Evolutionary conservation across 2,329 filamentous ascomycete species (phyloP).

Genomic region (Claviceps sp.): DNA sequence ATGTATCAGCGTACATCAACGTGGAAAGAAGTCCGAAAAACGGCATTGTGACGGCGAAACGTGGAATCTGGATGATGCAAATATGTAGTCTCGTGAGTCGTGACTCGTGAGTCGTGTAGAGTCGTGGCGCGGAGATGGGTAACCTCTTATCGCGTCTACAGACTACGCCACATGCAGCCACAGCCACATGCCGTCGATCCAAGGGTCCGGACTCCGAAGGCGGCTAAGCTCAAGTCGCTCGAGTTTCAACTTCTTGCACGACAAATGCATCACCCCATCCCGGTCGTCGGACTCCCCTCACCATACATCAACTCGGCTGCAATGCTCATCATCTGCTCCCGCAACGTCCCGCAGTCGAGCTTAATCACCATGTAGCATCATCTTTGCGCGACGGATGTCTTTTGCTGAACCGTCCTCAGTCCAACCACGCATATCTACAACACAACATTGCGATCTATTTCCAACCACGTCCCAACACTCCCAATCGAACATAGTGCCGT

Average conservation of each 20-base stretch:
- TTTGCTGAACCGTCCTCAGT: neutral
- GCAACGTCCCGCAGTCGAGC: neutral
- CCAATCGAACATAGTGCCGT: neutral
- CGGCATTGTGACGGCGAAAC: too few species aligned
- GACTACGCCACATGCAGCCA: too few species aligned
- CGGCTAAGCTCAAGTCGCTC: neutral
- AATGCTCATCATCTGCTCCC: neutral
- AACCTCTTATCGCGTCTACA: too few species aligned
- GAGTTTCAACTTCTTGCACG: neutral
- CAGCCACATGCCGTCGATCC: too few species aligned
- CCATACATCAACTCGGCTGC: neutral
- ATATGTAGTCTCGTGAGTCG: too few species aligned
- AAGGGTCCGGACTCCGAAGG: too few species aligned
- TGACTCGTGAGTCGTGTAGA: too few species aligned
- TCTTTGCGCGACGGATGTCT: neutral
- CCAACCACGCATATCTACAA: neutral
- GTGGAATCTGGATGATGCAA: too few species aligned
- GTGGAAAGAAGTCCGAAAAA: too few species aligned
- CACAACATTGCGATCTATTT: neutral
- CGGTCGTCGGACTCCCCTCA: neutral
- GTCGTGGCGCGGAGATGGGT: too few species aligned
- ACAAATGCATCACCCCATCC: neutral
- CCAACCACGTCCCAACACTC: neutral
- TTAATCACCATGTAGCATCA: conserved; percentile 6
- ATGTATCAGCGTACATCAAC: too few species aligned